Evolutionary conservation across 2,329 filamentous ascomycete species (phyloP).

Genomic region (Pyrenochaeta sp.): DNA sequence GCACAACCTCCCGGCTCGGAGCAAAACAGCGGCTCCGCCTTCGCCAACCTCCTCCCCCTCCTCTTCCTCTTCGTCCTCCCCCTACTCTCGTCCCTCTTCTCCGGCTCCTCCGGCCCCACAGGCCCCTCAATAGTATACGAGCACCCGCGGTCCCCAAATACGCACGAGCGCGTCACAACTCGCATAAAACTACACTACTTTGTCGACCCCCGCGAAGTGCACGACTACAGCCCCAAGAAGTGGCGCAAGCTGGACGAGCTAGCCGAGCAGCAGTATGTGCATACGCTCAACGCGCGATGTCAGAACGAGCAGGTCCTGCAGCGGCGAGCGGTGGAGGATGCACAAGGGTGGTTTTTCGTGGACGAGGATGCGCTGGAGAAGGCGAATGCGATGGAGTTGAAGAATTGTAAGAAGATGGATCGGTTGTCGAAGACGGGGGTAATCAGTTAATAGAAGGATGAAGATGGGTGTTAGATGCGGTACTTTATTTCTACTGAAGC

Average conservation of each 20-base stretch:
- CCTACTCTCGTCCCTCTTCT: constrained; percentile 80
- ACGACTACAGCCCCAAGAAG: constrained; percentile 72
- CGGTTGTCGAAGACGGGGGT: not conserved
- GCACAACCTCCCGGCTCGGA: constrained; percentile 63
- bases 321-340: constrained; percentile 75
- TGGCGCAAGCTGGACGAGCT: constrained; percentile 76
- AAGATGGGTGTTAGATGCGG: not conserved
- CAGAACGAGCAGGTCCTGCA: constrained; percentile 73
- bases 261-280: constrained; percentile 77
- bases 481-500: not conserved
- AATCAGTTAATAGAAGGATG: not conserved
- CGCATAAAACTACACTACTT: constrained; percentile 82
- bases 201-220: constrained; percentile 79
- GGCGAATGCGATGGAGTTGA: constrained; percentile 68
- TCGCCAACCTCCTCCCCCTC: constrained; percentile 84
- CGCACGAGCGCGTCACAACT: constrained; percentile 73
- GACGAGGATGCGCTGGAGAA: constrained; percentile 80
- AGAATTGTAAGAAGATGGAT: constrained; percentile 63
- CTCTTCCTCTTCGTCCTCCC: constrained; percentile 83
- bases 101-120: constrained; percentile 53
- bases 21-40: constrained; percentile 58
- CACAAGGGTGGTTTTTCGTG: constrained; percentile 85
- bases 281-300: constrained; percentile 73
- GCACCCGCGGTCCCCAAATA: constrained; percentile 72
- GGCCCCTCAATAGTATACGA: constrained; percentile 82